Conservation (phyloP, 73 alveolate species). For the Paraurostyla sp. region DNA sequence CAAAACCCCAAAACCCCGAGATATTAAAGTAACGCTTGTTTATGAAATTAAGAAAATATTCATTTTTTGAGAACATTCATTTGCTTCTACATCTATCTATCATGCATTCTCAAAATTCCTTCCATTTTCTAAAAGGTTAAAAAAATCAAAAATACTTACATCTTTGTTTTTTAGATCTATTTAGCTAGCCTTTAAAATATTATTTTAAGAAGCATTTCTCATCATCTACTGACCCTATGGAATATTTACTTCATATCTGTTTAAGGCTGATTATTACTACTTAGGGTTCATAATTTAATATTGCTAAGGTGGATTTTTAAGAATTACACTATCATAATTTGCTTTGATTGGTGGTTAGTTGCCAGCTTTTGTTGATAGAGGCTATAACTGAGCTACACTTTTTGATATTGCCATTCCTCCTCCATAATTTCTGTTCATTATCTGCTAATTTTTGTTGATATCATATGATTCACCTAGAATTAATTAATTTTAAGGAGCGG, state of each 20-base stretch:
- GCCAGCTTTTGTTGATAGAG: background rate
- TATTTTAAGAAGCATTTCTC: constrained; percentile 31
- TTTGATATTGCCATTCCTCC: background rate
- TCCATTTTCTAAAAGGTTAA: constrained; percentile 36
- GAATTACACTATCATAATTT: background rate
- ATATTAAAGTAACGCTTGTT: no score
- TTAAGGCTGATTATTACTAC: background rate
- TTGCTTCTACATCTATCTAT: constrained; percentile 32
- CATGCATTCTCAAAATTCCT: constrained; percentile 44
- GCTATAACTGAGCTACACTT: background rate
- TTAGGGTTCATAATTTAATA: background rate
- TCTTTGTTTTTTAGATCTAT: background rate
- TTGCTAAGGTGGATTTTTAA: background rate
- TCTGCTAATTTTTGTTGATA: background rate
- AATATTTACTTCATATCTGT: background rate
- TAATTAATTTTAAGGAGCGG: background rate
- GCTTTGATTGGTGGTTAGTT: constrained; percentile 1
- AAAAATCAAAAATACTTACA: background rate
- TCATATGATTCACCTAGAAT: constrained; percentile 1
- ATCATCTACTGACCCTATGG: background rate
- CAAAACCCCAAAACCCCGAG: background rate
- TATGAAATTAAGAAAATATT: background rate
- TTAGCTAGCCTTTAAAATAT: background rate
- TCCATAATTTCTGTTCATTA: background rate
- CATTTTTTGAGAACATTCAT: constrained; percentile 21